Percentiles rank a stretch among this genome's conserved stretches.
Evolutionary conservation across 257 asterid genomes (phyloP).

Genomic region (Scutellaria minor): DNA sequence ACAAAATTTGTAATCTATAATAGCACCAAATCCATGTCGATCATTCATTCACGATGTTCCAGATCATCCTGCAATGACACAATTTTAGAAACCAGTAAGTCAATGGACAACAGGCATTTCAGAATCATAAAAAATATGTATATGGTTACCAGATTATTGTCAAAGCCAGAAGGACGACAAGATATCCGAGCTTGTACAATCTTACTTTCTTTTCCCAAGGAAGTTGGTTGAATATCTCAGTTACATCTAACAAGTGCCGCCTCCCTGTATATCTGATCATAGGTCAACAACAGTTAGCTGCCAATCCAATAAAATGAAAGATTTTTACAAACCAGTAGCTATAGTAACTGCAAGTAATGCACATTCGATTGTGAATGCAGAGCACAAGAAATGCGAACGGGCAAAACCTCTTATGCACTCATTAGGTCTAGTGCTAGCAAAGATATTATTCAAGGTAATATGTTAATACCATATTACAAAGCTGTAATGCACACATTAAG

Average conservation of each 20-base stretch:
- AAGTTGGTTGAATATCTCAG: slow-evolving; percentile 89
- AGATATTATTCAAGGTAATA: neutral
- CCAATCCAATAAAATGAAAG: slow-evolving; percentile 6
- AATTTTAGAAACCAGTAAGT: slow-evolving; percentile 25
- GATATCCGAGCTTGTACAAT: slow-evolving; percentile 74
- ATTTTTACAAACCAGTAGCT: slow-evolving; percentile 10
- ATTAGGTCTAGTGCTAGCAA: neutral
- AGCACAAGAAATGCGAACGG: slow-evolving; percentile 1
- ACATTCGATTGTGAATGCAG: neutral
- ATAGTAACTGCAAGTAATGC: slow-evolving; percentile 18
- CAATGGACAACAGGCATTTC: neutral
- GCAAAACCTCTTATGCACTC: neutral
- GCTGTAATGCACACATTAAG: neutral
- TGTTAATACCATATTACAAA: too few relatives aligned
- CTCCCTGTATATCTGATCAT: slow-evolving; percentile 54
- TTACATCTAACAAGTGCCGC: slow-evolving; percentile 76
- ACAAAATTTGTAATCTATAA: slow-evolving; percentile 28
- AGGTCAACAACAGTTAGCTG: slow-evolving; percentile 31
- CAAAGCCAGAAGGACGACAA: slow-evolving; percentile 50
- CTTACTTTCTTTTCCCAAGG: slow-evolving; percentile 69
- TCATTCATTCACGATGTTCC: slow-evolving; percentile 71
- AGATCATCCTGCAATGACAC: slow-evolving; percentile 64
- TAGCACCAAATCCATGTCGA: slow-evolving; percentile 34
- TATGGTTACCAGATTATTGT: slow-evolving; percentile 64
- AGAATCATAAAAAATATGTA: slow-evolving; percentile 5